Evolutionary conservation across 2,329 filamentous ascomycete genomes (phyloP), one percentile per base, ranked within the genome.

Genomic region (Chrysoporthe austroafricana): DNA sequence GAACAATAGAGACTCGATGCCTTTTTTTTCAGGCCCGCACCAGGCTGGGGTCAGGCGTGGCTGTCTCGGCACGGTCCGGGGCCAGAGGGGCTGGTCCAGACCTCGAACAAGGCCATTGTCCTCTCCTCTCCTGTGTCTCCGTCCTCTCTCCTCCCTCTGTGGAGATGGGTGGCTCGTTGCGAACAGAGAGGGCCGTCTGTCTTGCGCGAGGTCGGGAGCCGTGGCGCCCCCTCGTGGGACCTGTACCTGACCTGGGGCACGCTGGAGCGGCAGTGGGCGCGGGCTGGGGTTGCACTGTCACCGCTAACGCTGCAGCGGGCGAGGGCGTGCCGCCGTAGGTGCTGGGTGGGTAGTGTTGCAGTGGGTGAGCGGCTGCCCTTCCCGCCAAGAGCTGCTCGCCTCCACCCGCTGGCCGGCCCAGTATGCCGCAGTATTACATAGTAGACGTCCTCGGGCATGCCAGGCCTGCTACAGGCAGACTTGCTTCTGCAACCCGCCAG

Each of bases 41-140:
- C 7, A 46, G 44, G 14, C 36, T 9, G 36, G 32, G 14, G 26
- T 5, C 26, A 7, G 21, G 32, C 32, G 50, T 34, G 11, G 34
- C 26, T 57, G 54, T 68, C 62, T 63, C 61, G 61, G 48, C 36
- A 63, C 48, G 57, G 50, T 16, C 32, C 54, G 34, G 14, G 54
- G 7, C 4, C 7, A 7, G 18, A 46, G 44, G 18, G 44, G 7
- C 44, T 4, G 44, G 44, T 7, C 4, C 34, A 36, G 34, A 57
- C 34, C 54, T 32, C n/a, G 44, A 36, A 52, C 60, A 62, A 39
- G 42, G 60, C 60, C 18, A 62, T 62, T 62, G 46, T 54, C 21
- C 32, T 32, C 21, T 34, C 21, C 11, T 34, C 50, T 2, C 14
- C 26, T 21, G 26, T 14, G 21, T 32, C 26, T 21, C 26, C 50